A percentile compares a stretch with the other conserved stretches of the same genome.
Evolutionary conservation across 2,329 filamentous ascomycete genomes (phyloP).

Genomic region (Stachybotrys elegans): DNA sequence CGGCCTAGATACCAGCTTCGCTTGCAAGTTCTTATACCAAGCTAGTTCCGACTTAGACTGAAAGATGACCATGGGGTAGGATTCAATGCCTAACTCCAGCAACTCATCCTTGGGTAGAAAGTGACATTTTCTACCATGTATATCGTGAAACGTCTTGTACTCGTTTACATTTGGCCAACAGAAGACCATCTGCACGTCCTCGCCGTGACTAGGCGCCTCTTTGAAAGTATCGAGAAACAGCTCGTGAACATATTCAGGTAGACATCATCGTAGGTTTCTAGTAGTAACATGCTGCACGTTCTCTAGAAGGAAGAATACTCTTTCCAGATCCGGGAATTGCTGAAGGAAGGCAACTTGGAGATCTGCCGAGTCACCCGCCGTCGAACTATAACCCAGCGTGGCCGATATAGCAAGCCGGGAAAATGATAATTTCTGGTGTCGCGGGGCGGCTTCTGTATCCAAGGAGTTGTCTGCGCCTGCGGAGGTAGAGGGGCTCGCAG

Average conservation of each 20-base stretch:
- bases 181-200: constrained; percentile 1
- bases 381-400: background rate
- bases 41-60: background rate
- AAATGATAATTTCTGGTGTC: constrained; percentile 1
- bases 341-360: background rate
- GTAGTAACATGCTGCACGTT: background rate
- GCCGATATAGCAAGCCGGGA: background rate
- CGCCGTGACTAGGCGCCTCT: background rate
- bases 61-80: background rate
- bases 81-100: background rate
- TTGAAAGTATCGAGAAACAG: constrained; percentile 1
- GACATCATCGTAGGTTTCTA: constrained; percentile 3
- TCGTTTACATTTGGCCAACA: background rate
- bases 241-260: constrained; percentile 3
- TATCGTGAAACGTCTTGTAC: background rate
- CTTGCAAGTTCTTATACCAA: background rate
- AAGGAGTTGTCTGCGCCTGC: background rate
- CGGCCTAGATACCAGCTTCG: background rate
- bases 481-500: background rate
- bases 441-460: background rate
- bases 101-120: constrained; percentile 3
- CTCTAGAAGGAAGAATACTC: constrained; percentile 1
- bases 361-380: background rate
- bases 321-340: constrained; percentile 5
- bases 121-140: background rate